These are phyloP conservation scores for Kodamaea kakaduensis DNA, from an alignment of 805 yeast species.

Conservation along the genomic window DNA sequence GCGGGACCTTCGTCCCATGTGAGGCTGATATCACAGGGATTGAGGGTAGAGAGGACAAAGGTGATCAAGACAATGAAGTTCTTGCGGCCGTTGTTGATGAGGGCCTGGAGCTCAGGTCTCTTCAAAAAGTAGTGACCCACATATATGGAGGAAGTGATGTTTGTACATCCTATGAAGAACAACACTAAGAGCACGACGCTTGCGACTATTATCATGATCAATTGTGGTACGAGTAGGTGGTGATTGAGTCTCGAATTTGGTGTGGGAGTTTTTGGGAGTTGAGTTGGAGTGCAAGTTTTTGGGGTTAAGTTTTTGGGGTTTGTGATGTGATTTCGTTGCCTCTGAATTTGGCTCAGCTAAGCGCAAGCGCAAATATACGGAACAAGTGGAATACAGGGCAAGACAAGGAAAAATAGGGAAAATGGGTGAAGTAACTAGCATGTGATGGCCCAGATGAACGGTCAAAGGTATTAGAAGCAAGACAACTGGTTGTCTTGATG, in stretches of 20 bases:
- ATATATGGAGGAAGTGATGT: constrained; percentile 2
- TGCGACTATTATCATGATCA: neutral
- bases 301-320: too few relatives aligned
- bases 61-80: constrained; percentile 54
- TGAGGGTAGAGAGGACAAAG: constrained; percentile 45
- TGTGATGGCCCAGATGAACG: too few relatives aligned
- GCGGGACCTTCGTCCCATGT: constrained; percentile 39
- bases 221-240: neutral
- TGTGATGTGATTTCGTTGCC: too few relatives aligned
- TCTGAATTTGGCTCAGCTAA: too few relatives aligned
- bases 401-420: too few relatives aligned
- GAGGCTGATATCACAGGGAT: constrained; percentile 51
- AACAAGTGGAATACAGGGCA: too few relatives aligned
- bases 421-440: too few relatives aligned
- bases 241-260: neutral
- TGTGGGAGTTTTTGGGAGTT: too few relatives aligned
- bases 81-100: constrained; percentile 52
- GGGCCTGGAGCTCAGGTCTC: constrained; percentile 29
- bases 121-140: constrained; percentile 4
- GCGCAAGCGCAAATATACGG: too few relatives aligned
- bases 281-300: too few relatives aligned
- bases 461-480: too few relatives aligned
- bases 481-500: too few relatives aligned
- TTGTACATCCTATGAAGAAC: constrained; percentile 5
- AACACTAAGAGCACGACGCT: constrained; percentile 2